Conservation (phyloP, 306 rosid genomes). For the Calophaca sinica region DNA sequence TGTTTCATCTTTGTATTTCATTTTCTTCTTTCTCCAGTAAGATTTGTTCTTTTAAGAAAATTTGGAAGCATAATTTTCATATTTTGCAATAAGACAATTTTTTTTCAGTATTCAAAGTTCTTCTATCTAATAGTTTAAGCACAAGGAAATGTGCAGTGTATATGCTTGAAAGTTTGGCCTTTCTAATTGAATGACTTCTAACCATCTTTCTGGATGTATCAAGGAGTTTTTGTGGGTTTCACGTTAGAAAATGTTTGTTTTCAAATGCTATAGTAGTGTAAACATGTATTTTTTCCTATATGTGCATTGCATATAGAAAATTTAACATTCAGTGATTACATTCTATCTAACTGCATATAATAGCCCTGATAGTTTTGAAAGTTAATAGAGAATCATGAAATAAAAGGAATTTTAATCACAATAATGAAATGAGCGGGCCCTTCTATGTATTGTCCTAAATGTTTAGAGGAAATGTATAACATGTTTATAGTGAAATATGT, state of each 20-base stretch:
- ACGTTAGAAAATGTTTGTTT: background rate
- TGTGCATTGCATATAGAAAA: too few relatives aligned
- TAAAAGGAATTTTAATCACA: too few relatives aligned
- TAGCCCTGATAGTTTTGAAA: too few relatives aligned
- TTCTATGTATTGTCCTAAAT: too few relatives aligned
- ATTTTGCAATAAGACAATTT: background rate
- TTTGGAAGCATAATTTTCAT: background rate
- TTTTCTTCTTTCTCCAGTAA: slow-evolving; percentile 16
- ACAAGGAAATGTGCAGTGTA: background rate
- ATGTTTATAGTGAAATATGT: too few relatives aligned
- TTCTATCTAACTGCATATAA: too few relatives aligned
- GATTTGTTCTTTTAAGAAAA: background rate
- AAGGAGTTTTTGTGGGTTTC: slow-evolving; percentile 2
- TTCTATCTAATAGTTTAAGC: background rate
- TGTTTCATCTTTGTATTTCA: background rate
- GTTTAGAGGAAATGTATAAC: too few relatives aligned
- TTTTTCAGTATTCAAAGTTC: background rate
- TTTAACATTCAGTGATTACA: too few relatives aligned
- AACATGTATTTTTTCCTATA: too few relatives aligned
- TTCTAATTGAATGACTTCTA: slow-evolving; percentile 11
- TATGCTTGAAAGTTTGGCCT: background rate
- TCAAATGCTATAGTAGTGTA: too few relatives aligned
- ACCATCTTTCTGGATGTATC: background rate
- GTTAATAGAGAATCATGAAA: too few relatives aligned
- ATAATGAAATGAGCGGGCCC: too few relatives aligned